These are phyloP conservation scores for Mucor piriformis DNA, from an alignment of 371 early-diverging fungal species.

Conservation along the genomic window DNA sequence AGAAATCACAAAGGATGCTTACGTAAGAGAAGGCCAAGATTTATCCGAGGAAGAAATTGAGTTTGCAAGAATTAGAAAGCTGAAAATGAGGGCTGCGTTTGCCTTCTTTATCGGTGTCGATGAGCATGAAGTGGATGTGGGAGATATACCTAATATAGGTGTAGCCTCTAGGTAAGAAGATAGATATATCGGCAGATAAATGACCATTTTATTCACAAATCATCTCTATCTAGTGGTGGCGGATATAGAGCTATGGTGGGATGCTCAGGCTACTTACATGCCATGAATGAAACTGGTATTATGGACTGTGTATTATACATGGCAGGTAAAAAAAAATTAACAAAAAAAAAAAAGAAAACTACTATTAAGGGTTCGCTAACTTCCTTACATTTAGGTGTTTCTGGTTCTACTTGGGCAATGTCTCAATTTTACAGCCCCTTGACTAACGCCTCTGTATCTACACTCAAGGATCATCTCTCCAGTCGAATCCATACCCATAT, in stretches of 20 bases:
- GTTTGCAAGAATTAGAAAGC: slow-evolving; percentile 51
- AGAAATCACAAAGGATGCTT: slow-evolving; percentile 38
- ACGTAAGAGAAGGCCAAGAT: slow-evolving; percentile 43
- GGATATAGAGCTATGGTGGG: slow-evolving; percentile 76
- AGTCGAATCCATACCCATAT: slow-evolving; percentile 45
- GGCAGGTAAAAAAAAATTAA: slow-evolving; percentile 34
- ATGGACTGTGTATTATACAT: slow-evolving; percentile 64
- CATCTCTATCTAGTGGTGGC: slow-evolving; percentile 55
- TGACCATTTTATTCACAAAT: too few relatives aligned
- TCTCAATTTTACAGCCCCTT: slow-evolving; percentile 42
- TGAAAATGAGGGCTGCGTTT: slow-evolving; percentile 57
- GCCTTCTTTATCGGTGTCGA: slow-evolving; percentile 71
- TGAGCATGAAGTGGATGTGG: slow-evolving; percentile 54
- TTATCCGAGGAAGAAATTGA: slow-evolving; percentile 51
- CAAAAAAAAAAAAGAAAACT: not conserved
- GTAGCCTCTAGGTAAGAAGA: slow-evolving; percentile 63
- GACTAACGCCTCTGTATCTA: slow-evolving; percentile 26
- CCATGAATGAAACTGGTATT: slow-evolving; percentile 58
- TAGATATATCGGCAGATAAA: not conserved
- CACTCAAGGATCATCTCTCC: slow-evolving; percentile 35
- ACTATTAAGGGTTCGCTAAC: too few relatives aligned
- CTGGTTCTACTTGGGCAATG: slow-evolving; percentile 64
- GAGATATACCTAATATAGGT: slow-evolving; percentile 69
- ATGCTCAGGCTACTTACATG: slow-evolving; percentile 61
- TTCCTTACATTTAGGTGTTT: slow-evolving; percentile 29